phyloP scores from a whole-genome alignment of 805 yeast genomes.

The Blastobotrys parvus region DNA sequence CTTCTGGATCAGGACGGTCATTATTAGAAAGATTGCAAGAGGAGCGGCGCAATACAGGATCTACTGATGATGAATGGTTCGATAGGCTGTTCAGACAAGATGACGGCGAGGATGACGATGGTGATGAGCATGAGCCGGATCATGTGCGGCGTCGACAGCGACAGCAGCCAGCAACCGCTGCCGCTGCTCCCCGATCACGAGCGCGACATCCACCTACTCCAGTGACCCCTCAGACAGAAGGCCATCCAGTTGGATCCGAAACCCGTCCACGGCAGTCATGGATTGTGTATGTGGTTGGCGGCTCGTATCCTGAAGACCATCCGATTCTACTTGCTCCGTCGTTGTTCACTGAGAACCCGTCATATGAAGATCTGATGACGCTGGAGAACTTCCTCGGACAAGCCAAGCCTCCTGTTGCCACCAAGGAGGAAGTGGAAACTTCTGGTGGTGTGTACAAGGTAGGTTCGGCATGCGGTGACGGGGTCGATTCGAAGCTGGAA shows the following conservation, averaged over 20 bases:
- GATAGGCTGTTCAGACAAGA: not conserved
- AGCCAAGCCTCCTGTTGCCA: slow-evolving; percentile 37
- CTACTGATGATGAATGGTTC: not conserved
- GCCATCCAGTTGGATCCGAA: not conserved
- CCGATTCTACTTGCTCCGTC: slow-evolving; percentile 43
- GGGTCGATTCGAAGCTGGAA: slow-evolving; percentile 7
- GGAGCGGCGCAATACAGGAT: not conserved
- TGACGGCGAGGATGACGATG: not conserved
- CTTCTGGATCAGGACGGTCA: not conserved
- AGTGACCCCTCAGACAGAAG: not conserved
- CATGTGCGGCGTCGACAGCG: no score
- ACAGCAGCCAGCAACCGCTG: not conserved
- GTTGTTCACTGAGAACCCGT: slow-evolving; percentile 40
- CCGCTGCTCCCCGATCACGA: not conserved
- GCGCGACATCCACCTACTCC: not conserved
- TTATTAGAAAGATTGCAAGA: no score
- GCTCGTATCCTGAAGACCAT: slow-evolving; percentile 41
- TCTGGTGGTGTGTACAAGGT: slow-evolving; percentile 33
- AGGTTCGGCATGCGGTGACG: slow-evolving; percentile 2
- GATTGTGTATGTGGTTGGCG: slow-evolving; percentile 58
- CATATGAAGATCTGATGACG: slow-evolving; percentile 41
- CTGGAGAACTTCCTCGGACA: slow-evolving; percentile 42
- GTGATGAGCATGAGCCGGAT: no score
- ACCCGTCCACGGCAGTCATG: slow-evolving; percentile 35
- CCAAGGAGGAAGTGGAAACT: slow-evolving; percentile 32